Evolutionary conservation across 495 filamentous ascomycete species (phyloP), one percentile per base, ranked within the genome.

Genomic region (Xylaria acuta): DNA sequence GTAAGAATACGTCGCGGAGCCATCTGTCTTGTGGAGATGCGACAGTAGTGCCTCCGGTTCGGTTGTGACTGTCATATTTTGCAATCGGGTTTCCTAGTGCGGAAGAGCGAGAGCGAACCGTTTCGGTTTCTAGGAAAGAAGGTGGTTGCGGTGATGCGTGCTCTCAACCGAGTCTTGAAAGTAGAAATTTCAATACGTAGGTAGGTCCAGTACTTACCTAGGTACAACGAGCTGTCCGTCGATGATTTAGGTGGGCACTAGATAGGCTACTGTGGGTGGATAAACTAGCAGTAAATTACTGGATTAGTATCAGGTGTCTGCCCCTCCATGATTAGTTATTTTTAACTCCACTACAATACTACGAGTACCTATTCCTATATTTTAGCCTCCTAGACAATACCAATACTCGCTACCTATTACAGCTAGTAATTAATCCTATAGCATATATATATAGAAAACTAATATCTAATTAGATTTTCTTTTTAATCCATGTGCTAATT

Each of bases 1-100:
- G 69, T 88, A 86, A 20, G 91, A 89, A 79, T 94, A 95, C 40
- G 88, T 92, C 11, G 94, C 94, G 64, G 96, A 98, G 64, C 96
- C 96, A 80, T 98, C 94, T 38, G 94, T 86, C 49, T 92, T 91
- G 68, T 86, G 81, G 7, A 98, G 89, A 73, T 88, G 85, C 12
- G 85, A 87, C 6, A 91, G 75, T 7, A 82, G 70, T 16, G 83
- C 86, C 64, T 85, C 82, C 53, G 86, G 86, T 62, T 81, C 81
- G 63, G 82, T 75, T 49, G 79, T 79, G 38, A 76, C 76, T 1
- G 83, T 79, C 86, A 88, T 89, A 45, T 71, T 82, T 16, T n/a
- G 30, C 40, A 5, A 60, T 20, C 1, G 25, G 12, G 25, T 8
- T 58, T 18, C 20, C 14, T 20, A 12, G 32, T 8, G 30, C 18